These are phyloP conservation scores for Hirschioporus abietinus DNA, from an alignment of 768 basidiomycete species.

Conservation along the genomic window DNA sequence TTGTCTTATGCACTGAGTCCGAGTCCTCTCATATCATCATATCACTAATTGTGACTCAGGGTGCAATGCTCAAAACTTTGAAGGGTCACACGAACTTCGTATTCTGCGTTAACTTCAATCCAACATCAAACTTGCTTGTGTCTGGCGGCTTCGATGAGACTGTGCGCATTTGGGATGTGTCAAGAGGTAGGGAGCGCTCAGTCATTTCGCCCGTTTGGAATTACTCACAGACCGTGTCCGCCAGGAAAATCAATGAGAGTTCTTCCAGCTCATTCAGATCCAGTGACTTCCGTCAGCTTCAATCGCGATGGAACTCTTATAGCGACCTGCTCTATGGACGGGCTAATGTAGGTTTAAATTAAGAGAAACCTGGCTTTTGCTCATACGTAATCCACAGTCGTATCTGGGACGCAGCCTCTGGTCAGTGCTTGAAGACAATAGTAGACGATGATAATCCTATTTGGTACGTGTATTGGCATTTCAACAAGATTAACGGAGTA, in stretches of 20 bases:
- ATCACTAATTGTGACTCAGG: conserved; percentile 31
- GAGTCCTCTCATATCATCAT: conserved; percentile 8
- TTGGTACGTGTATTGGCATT: conserved; percentile 43
- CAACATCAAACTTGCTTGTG: conserved; percentile 82
- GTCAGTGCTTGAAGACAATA: conserved; percentile 95
- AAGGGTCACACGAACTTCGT: conserved; percentile 91
- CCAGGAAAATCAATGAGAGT: conserved; percentile 80
- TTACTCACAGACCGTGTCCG: background rate
- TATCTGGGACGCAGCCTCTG: conserved; percentile 95
- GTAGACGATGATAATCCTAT: conserved; percentile 96
- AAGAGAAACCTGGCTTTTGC: conserved; percentile 1
- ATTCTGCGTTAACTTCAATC: conserved; percentile 90
- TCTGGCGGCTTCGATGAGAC: conserved; percentile 96
- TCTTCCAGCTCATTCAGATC: conserved; percentile 94
- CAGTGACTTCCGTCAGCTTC: conserved; percentile 91
- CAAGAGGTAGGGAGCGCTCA: conserved; percentile 52
- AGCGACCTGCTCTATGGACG: conserved; percentile 94
- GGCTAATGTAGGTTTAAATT: conserved; percentile 69
- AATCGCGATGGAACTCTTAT: conserved; percentile 94
- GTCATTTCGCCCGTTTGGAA: background rate
- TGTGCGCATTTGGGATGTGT: conserved; percentile 94
- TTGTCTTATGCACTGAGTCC: background rate
- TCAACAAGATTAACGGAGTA: conserved; percentile 5
- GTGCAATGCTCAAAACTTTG: conserved; percentile 57
- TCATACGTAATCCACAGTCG: conserved; percentile 50